A percentile compares a stretch with the other conserved stretches of the same genome.
phyloP scores from a whole-genome alignment of 164 flowering plant genomes.

The Vitis labrusca region DNA sequence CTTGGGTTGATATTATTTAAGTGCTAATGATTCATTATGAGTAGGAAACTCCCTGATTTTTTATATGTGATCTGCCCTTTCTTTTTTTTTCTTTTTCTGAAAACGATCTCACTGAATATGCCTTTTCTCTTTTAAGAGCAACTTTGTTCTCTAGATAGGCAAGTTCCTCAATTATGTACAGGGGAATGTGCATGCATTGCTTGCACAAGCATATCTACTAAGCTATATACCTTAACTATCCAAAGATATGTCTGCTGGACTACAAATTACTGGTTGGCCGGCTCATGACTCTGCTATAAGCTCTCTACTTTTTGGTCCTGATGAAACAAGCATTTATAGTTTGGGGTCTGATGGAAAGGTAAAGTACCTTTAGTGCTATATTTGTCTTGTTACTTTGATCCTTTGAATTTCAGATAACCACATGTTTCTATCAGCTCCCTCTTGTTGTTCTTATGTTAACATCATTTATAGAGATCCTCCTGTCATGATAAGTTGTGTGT shows the following conservation, averaged over 20 bases:
- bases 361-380: conserved; percentile 20
- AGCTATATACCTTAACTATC: conserved; percentile 42
- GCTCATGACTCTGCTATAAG: conserved; percentile 93
- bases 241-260: conserved; percentile 89
- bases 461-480: conserved; percentile 2
- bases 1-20: not conserved
- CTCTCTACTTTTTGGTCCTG: conserved; percentile 89
- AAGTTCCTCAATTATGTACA: not conserved
- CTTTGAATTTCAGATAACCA: not conserved
- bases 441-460: not conserved
- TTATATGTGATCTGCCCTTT: too few species aligned
- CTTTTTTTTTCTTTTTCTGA: too few species aligned
- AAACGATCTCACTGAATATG: too few species aligned
- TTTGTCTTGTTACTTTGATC: not conserved
- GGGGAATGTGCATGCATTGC: not conserved
- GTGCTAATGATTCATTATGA: too few species aligned
- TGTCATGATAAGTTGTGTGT: conserved; percentile 10
- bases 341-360: conserved; percentile 93
- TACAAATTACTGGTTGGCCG: conserved; percentile 98
- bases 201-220: not conserved
- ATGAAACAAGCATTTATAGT: conserved; percentile 94
- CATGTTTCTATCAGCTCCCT: not conserved
- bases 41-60: too few species aligned
- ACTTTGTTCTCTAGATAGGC: too few species aligned
- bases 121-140: too few species aligned